Evolutionary conservation across 2,329 filamentous ascomycete species (phyloP).

Genomic region (Penicillium sumatraense): DNA sequence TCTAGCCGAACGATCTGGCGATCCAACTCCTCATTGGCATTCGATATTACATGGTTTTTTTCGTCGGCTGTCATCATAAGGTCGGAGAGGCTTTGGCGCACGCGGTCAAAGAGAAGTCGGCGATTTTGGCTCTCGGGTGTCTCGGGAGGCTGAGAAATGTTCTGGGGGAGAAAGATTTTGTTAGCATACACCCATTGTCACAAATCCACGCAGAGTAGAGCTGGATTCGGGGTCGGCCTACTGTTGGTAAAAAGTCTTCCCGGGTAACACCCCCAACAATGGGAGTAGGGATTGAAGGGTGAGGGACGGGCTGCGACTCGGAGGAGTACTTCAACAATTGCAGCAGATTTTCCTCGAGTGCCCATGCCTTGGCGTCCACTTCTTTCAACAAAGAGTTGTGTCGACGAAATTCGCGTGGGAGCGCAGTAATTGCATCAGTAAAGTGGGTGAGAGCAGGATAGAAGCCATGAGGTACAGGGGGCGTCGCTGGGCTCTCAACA

Average conservation of each 20-base stretch:
- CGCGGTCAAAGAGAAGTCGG: slow-evolving; percentile 76
- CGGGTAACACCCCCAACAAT: slow-evolving; percentile 40
- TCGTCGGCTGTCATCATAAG: slow-evolving; percentile 92
- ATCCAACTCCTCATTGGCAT: slow-evolving; percentile 85
- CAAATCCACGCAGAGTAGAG: not conserved
- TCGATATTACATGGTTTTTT: slow-evolving; percentile 95
- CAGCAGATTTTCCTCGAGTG: slow-evolving; percentile 80
- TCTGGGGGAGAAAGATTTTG: slow-evolving; percentile 24
- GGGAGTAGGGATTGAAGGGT: slow-evolving; percentile 40
- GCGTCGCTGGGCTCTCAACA: slow-evolving; percentile 30
- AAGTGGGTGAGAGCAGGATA: slow-evolving; percentile 75
- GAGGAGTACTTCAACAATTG: slow-evolving; percentile 63
- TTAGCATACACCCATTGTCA: not conserved
- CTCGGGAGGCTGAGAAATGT: slow-evolving; percentile 35
- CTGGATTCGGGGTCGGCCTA: slow-evolving; percentile 26
- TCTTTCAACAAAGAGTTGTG: slow-evolving; percentile 97
- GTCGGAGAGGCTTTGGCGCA: slow-evolving; percentile 77
- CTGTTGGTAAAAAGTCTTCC: slow-evolving; percentile 38
- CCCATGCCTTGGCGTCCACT: slow-evolving; percentile 95
- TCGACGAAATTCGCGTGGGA: slow-evolving; percentile 92
- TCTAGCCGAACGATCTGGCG: slow-evolving; percentile 85
- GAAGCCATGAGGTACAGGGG: slow-evolving; percentile 54
- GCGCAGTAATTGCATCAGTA: slow-evolving; percentile 85
- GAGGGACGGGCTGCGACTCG: slow-evolving; percentile 39
- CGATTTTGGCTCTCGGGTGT: slow-evolving; percentile 43